Evolutionary conservation across 306 rosid genomes (phyloP), one percentile per base, ranked within the genome.

Genomic region (Styphnolobium japonicum): DNA sequence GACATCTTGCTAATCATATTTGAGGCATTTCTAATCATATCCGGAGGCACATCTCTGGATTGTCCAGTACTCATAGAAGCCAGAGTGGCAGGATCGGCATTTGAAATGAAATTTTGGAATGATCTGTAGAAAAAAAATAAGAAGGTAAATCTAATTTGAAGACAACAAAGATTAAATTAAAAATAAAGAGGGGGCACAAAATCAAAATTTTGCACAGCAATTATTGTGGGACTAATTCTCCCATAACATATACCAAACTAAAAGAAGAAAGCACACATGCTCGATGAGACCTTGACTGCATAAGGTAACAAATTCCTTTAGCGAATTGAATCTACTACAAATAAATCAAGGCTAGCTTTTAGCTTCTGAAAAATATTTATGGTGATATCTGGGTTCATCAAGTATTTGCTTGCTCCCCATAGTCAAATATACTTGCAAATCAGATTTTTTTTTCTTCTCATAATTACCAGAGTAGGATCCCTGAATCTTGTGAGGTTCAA

Each of bases 1-100:
- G 98, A 80, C 98, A 95, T 95, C 82, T 95, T 95, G 73, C 92
- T 10, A 18, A 95, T 85, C 94, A 93, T 89, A 78, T 86, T 86
- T 42, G 98, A 84, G 62, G 99, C 92, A 46, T 92, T 84, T 86
- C 82, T 90, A 53, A 91, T 71, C 98, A 95, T 93, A 82, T 95
- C 94, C 49, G 91, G 90, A 61, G 98, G 75, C 46, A 95, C 73
- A 72, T 90, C 94, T 63, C 86, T 81, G 49, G 89, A 66, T 37
- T 86, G 93, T 62, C 87, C 97, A 34, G 80, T 39, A 81, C 64
- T 88, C 83, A 93, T 63, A 69, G 97, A 86, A 86, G 97, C 93
- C 36, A 91, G 78, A 22, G 88, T 84, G 71, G 91, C 71, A 29
- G 98, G 97, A 85, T 89, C 92, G 5, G 91, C 79, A 71, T 87